Base-by-base conservation (phyloP, 805 yeast genomes). In the Tetrapisispora pingtungensis region DNA sequence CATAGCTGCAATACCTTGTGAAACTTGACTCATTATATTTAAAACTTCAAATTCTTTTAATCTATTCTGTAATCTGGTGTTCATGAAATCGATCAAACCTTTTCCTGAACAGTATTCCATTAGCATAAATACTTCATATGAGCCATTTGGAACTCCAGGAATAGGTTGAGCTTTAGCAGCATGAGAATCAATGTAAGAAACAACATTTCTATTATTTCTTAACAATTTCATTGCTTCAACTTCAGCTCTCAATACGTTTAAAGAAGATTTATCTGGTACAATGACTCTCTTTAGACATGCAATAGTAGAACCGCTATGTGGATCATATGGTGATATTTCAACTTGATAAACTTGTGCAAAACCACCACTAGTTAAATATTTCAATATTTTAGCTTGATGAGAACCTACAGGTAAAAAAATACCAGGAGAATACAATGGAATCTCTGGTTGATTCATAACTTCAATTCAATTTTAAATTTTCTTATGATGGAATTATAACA, bases 141-240 rank as follows among this genome's bases (percentile, higher is more conserved):
- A 71, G 7, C 84, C 86, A 31, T 61, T 61, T 5, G 69, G 62
- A n/a, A 56, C 44, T 7, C 40, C 40, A 4, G 40, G 40, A 7
- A 31, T 7, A 17, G 24, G 33, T 17, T 65, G 45, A 62, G 83
- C 68, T 53, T 95, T 74, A 13, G 95, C 80, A 8, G 98, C 98
- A 67, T 93, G 96, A 1, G 96, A 86, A 62, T 93, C 98, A 41
- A 88, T 84, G 61, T 93, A 93, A 3, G 86, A 79, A 2, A 93
- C 99, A 47, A 93, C 79, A 59, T 81, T 81, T 34, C 75, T 74
- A 49, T 83, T 77, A 3, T 94, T 95, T 49, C 80, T 71, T 36
- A 93, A 70, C 26, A 95, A 71, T 64, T 86, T 84, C 98, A 93
- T 93, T 14, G 97, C 95, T 57, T 93, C 98, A 13, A 93, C 98